These are phyloP conservation scores for Candida sithepensis DNA, from an alignment of 805 yeast species.

Conservation along the genomic window DNA sequence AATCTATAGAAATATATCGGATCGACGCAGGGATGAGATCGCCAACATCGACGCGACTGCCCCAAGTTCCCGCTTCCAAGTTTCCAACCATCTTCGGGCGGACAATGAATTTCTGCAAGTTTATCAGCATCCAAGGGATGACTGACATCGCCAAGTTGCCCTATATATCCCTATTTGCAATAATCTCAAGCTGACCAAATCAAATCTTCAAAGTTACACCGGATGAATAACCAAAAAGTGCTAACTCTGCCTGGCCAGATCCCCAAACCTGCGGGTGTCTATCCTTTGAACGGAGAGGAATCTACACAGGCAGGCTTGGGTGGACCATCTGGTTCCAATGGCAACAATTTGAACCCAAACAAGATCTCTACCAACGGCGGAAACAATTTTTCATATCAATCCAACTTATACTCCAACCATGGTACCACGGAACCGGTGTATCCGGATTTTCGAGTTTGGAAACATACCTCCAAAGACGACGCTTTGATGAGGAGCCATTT, in stretches of 20 bases:
- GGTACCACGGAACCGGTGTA: constrained; percentile 29
- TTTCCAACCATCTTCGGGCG: too few species aligned
- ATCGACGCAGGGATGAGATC: background rate
- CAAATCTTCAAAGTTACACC: too few species aligned
- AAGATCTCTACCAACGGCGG: background rate
- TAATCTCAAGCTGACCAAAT: too few species aligned
- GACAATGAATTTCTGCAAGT: too few species aligned
- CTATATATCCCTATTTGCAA: too few species aligned
- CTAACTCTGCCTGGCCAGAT: constrained; percentile 19
- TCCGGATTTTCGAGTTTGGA: constrained; percentile 78
- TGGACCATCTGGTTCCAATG: background rate
- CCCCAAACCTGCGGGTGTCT: constrained; percentile 28
- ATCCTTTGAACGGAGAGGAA: constrained; percentile 28
- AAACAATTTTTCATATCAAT: background rate
- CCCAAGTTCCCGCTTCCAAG: too few species aligned
- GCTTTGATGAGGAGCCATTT: constrained; percentile 49
- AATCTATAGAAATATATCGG: background rate
- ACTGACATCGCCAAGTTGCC: too few species aligned
- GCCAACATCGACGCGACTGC: too few species aligned
- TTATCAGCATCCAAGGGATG: too few species aligned
- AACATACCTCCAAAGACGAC: constrained; percentile 53
- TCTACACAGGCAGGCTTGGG: background rate
- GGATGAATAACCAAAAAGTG: constrained; percentile 7
- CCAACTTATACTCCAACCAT: background rate
- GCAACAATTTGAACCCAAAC: background rate